Evolutionary conservation across 306 rosid genomes (phyloP).

Genomic region (Corylus avellana): DNA sequence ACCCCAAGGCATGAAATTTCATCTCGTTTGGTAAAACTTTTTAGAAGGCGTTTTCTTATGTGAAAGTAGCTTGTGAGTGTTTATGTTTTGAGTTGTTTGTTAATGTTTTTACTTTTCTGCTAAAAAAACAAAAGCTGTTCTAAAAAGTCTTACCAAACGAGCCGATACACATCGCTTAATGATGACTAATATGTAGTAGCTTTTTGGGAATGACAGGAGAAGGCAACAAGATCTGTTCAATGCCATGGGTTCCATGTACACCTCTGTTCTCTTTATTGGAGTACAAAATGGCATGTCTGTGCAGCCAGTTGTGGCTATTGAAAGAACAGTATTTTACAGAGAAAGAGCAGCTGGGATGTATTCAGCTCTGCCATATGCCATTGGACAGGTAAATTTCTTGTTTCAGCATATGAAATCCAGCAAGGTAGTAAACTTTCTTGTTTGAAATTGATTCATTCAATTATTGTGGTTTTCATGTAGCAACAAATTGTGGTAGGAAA

Average conservation of each 20-base stretch:
- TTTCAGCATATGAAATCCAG: background rate
- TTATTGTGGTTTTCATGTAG: background rate
- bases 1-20: slow-evolving; percentile 1
- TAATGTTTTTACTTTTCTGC: too few relatives aligned
- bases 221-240: slow-evolving; percentile 71
- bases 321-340: slow-evolving; percentile 84
- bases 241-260: slow-evolving; percentile 90
- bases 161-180: too few relatives aligned
- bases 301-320: slow-evolving; percentile 79
- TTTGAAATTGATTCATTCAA: background rate
- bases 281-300: slow-evolving; percentile 65
- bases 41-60: too few relatives aligned
- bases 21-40: background rate
- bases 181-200: slow-evolving; percentile 3
- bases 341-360: slow-evolving; percentile 94
- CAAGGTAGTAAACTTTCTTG: background rate
- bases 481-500: background rate
- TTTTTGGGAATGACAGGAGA: slow-evolving; percentile 47
- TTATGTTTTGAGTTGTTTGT: too few relatives aligned
- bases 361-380: slow-evolving; percentile 83
- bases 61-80: too few relatives aligned
- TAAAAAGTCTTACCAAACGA: too few relatives aligned
- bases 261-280: slow-evolving; percentile 74
- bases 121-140: too few relatives aligned
- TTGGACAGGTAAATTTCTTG: slow-evolving; percentile 56